phyloP scores from a whole-genome alignment of 305 asterid genomes.

The Salvia sclarea region DNA sequence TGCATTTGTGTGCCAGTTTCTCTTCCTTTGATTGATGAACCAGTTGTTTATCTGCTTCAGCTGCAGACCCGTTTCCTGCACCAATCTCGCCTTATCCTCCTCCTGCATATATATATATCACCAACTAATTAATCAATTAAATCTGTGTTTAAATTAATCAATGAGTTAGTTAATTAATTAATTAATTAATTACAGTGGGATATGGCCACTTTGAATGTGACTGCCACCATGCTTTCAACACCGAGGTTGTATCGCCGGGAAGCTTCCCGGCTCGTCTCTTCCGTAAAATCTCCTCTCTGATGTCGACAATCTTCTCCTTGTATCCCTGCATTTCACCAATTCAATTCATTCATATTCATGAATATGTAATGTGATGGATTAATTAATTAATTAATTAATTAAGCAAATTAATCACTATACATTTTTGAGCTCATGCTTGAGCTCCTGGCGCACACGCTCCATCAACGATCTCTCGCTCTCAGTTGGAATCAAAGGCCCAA shows the following conservation, averaged over 20 bases:
- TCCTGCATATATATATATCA: constrained; percentile 31
- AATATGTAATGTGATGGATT: too few species aligned
- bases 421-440: constrained; percentile 16
- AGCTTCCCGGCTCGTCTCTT: constrained; percentile 22
- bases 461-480: constrained; percentile 14
- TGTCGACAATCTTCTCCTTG: constrained; percentile 23
- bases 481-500: constrained; percentile 20
- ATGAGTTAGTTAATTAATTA: too few species aligned
- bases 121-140: too few species aligned
- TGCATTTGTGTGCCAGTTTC: constrained; percentile 59
- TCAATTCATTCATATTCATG: too few species aligned
- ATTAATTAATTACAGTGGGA: constrained; percentile 22
- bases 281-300: constrained; percentile 15
- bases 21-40: constrained; percentile 60
- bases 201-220: constrained; percentile 28
- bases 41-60: constrained; percentile 61
- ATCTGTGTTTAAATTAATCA: too few species aligned
- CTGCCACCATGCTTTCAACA: constrained; percentile 33
- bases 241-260: constrained; percentile 21
- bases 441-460: constrained; percentile 25
- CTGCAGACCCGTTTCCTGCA: constrained; percentile 61
- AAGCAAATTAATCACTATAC: not conserved
- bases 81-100: constrained; percentile 60
- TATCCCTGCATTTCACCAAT: constrained; percentile 15
- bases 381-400: too few species aligned